Evolutionary conservation across 1,284 basidiomycete species (phyloP).

Genomic region (Xerocomus cyaneibrunnescens): DNA sequence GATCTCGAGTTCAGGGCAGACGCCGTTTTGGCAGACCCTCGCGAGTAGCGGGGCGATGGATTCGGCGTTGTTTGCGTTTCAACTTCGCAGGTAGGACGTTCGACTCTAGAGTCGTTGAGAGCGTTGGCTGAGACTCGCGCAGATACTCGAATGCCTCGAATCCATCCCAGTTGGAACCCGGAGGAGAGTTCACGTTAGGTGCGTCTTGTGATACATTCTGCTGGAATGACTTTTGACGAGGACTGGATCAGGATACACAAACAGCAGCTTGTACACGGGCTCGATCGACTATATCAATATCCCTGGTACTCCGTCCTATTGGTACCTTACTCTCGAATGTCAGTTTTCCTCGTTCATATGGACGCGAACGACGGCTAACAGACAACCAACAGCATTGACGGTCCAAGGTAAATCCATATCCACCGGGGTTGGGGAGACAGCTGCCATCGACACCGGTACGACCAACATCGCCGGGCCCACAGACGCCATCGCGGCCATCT

Average conservation of each 20-base stretch:
- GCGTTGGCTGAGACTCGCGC: not conserved
- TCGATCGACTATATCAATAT: slow-evolving; percentile 39
- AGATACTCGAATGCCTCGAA: slow-evolving; percentile 30
- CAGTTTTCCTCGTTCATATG: not conserved
- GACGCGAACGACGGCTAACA: not conserved
- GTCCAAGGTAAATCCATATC: slow-evolving; percentile 34
- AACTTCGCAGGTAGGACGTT: slow-evolving; percentile 35
- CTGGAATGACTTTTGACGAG: slow-evolving; percentile 10
- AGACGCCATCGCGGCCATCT: slow-evolving; percentile 36
- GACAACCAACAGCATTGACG: slow-evolving; percentile 23
- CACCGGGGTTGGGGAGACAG: slow-evolving; percentile 15
- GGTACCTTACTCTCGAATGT: slow-evolving; percentile 33
- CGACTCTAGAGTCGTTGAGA: not conserved
- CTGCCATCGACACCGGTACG: slow-evolving; percentile 47
- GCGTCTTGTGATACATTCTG: not conserved
- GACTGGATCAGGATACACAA: slow-evolving; percentile 37
- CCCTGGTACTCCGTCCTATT: slow-evolving; percentile 27
- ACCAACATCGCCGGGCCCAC: slow-evolving; percentile 42
- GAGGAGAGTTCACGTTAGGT: slow-evolving; percentile 32
- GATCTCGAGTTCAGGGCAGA: slow-evolving; percentile 32
- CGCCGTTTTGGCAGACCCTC: slow-evolving; percentile 48
- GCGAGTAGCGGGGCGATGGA: slow-evolving; percentile 38
- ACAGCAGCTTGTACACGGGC: slow-evolving; percentile 40
- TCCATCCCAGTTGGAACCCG: slow-evolving; percentile 28
- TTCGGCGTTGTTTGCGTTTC: slow-evolving; percentile 38